Evolutionary conservation across 768 basidiomycete species (phyloP).

Genomic region (Mrakia frigida): DNA sequence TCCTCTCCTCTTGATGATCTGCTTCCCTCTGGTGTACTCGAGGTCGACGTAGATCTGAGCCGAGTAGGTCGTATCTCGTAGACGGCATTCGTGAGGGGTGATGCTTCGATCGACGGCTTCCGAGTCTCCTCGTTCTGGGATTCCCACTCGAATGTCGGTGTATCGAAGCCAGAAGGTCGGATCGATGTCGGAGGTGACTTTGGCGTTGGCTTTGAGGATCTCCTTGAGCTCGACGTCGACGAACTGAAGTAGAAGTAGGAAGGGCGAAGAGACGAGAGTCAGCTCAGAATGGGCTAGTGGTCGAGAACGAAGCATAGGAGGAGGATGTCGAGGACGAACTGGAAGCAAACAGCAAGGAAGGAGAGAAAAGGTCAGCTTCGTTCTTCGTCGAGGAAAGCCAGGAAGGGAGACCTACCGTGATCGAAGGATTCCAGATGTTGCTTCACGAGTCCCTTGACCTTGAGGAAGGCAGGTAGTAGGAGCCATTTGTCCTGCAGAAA

Average conservation of each 20-base stretch:
- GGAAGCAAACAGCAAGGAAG: background rate
- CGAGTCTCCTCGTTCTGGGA: slow-evolving; percentile 81
- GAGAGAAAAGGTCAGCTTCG: slow-evolving; percentile 6
- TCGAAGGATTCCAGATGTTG: slow-evolving; percentile 57
- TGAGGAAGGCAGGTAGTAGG: slow-evolving; percentile 87
- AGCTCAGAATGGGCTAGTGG: slow-evolving; percentile 23
- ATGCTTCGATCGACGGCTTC: slow-evolving; percentile 71
- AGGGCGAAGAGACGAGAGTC: background rate
- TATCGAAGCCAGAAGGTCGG: slow-evolving; percentile 92
- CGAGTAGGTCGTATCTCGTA: slow-evolving; percentile 90
- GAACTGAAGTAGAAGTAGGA: slow-evolving; percentile 48
- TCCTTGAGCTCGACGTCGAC: slow-evolving; percentile 96
- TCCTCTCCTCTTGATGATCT: slow-evolving; percentile 72
- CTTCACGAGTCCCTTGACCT: slow-evolving; percentile 97
- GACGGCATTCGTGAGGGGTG: slow-evolving; percentile 93
- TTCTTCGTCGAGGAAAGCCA: background rate
- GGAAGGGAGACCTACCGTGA: slow-evolving; percentile 16
- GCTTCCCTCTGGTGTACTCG: slow-evolving; percentile 87
- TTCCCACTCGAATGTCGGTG: slow-evolving; percentile 87
- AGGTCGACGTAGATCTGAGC: slow-evolving; percentile 91
- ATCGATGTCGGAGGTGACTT: slow-evolving; percentile 93
- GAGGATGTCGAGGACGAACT: slow-evolving; percentile 38
- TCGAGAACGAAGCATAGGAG: slow-evolving; percentile 54
- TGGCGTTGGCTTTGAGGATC: slow-evolving; percentile 66
- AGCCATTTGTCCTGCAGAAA: slow-evolving; percentile 90